Conservation (phyloP, 1,284 basidiomycete species). For the Ceratobasidium sp. region DNA sequence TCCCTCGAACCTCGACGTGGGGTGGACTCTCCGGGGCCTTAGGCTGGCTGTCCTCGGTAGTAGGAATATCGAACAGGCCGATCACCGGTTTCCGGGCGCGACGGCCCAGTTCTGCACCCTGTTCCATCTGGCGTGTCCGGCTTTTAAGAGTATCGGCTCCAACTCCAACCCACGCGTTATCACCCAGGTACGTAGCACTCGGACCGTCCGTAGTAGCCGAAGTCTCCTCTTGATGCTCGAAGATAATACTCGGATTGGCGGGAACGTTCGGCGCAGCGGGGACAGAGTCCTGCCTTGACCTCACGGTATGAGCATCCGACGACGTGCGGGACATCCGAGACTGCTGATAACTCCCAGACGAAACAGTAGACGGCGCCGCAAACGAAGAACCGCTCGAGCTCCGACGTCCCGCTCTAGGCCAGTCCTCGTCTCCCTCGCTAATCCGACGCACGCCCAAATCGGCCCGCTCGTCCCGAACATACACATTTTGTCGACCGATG, state of each 20-base stretch:
- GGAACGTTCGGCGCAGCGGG: conserved; percentile 2
- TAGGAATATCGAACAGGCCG: conserved; percentile 29
- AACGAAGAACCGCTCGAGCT: conserved; percentile 74
- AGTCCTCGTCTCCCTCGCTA: conserved; percentile 54
- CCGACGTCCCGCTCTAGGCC: conserved; percentile 54
- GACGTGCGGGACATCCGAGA: conserved; percentile 29
- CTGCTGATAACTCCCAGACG: conserved; percentile 45
- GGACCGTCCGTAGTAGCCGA: not conserved
- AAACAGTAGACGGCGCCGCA: conserved; percentile 65
- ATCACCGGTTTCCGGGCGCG: conserved; percentile 21
- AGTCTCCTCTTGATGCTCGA: conserved; percentile 9
- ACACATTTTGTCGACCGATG: not conserved
- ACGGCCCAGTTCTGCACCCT: not conserved
- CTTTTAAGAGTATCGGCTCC: conserved; percentile 6
- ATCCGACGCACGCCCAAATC: conserved; percentile 53
- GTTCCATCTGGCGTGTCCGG: conserved; percentile 7
- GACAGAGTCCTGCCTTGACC: conserved; percentile 65
- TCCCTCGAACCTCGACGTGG: conserved; percentile 34
- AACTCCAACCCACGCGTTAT: conserved; percentile 26
- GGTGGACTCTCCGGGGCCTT: not conserved
- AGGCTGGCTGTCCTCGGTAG: not conserved
- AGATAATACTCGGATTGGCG: conserved; percentile 9
- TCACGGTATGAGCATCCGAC: conserved; percentile 67
- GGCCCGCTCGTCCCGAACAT: conserved; percentile 54
- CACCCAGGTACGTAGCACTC: conserved; percentile 10